Conservation (phyloP, 345 rosid species). For the Dipteronia dyeriana region DNA sequence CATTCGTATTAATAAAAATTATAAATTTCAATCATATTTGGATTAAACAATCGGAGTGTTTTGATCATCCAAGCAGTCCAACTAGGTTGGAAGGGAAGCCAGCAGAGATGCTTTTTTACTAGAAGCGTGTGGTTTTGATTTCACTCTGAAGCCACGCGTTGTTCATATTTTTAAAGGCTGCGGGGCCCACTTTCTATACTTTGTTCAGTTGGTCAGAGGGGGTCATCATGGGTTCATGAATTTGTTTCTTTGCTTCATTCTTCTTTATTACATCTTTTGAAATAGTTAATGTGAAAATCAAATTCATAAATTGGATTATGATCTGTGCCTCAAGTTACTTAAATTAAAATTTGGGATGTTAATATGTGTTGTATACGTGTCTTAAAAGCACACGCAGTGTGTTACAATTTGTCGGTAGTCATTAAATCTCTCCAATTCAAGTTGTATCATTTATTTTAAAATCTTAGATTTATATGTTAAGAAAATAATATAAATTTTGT, state of each 20-base stretch:
- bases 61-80: neutral
- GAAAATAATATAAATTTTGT: too few relatives aligned
- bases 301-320: neutral
- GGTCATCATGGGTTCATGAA: constrained; percentile 2
- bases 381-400: too few relatives aligned
- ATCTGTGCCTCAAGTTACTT: too few relatives aligned
- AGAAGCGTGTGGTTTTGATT: constrained; percentile 32
- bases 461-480: too few relatives aligned
- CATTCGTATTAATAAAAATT: too few relatives aligned
- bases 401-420: too few relatives aligned
- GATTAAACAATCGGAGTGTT: too few relatives aligned
- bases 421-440: too few relatives aligned
- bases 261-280: neutral
- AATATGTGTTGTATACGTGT: too few relatives aligned
- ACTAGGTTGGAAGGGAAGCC: constrained; percentile 17
- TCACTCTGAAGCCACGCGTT: constrained; percentile 25
- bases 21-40: too few relatives aligned
- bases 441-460: too few relatives aligned
- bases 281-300: neutral
- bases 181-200: constrained; percentile 26
- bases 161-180: constrained; percentile 6
- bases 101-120: neutral
- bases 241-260: neutral
- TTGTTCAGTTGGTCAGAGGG: constrained; percentile 14
- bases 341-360: too few relatives aligned